Percentiles rank a stretch among this genome's conserved stretches.
Evolutionary conservation across 345 rosid species (phyloP).

Genomic region (Populus nigra): DNA sequence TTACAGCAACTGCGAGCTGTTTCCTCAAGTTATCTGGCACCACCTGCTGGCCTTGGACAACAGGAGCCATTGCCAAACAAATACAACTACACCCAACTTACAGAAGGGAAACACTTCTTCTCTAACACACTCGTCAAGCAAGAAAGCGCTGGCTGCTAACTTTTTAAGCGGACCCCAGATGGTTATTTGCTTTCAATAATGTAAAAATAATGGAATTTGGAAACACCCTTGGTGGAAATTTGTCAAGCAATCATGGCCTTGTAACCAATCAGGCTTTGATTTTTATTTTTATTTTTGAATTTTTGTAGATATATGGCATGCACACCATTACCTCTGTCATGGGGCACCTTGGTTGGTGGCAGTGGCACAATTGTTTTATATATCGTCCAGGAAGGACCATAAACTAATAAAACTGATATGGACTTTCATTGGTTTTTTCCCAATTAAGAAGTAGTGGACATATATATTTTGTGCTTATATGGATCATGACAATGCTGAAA

Average conservation of each 20-base stretch:
- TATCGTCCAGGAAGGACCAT: neutral
- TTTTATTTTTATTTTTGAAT: neutral
- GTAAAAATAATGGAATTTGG: neutral
- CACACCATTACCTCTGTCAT: neutral
- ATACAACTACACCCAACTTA: neutral
- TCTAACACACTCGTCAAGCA: neutral
- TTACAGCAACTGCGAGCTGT: conserved; percentile 77
- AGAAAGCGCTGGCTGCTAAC: neutral
- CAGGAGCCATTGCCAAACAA: conserved; percentile 46
- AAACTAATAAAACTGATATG: neutral
- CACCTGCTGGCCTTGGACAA: conserved; percentile 30
- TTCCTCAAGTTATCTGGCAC: conserved; percentile 49
- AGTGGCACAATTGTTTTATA: neutral
- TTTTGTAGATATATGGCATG: neutral
- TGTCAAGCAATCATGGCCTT: neutral
- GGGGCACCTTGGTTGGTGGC: neutral
- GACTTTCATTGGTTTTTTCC: neutral
- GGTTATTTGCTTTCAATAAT: neutral
- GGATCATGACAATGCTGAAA: neutral
- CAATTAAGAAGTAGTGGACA: neutral
- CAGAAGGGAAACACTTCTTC: neutral
- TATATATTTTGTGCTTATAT: neutral
- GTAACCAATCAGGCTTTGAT: neutral
- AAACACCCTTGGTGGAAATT: neutral
- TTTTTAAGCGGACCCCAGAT: neutral